Conservation (phyloP, 495 filamentous ascomycete species). For the Xylaria longipes region DNA sequence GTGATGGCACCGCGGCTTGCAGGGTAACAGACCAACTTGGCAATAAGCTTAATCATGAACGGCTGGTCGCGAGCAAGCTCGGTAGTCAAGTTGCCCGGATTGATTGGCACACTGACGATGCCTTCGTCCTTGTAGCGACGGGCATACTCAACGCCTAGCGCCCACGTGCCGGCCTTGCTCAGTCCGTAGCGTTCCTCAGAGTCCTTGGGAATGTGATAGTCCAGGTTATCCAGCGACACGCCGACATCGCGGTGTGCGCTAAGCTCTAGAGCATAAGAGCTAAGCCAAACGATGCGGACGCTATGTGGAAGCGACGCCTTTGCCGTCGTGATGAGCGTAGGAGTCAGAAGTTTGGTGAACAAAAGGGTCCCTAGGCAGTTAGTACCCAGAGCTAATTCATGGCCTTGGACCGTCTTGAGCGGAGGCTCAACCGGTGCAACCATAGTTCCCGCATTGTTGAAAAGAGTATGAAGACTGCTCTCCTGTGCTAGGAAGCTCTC, state of each 20-base stretch:
- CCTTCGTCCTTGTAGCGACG: slow-evolving; percentile 25
- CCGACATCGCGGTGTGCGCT: slow-evolving; percentile 39
- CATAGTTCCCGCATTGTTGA: slow-evolving; percentile 46
- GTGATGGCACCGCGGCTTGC: slow-evolving; percentile 48
- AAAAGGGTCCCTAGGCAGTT: slow-evolving; percentile 52
- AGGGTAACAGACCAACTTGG: slow-evolving; percentile 17
- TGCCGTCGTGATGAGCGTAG: slow-evolving; percentile 41
- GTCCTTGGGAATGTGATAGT: slow-evolving; percentile 12
- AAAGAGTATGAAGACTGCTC: slow-evolving; percentile 29
- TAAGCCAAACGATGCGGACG: slow-evolving; percentile 49
- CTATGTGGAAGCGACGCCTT: slow-evolving; percentile 33
- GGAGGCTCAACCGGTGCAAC: slow-evolving; percentile 18
- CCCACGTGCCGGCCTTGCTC: slow-evolving; percentile 33
- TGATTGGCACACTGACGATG: slow-evolving; percentile 39
- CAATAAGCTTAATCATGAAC: neutral
- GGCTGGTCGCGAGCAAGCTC: slow-evolving; percentile 30
- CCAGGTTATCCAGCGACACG: slow-evolving; percentile 40
- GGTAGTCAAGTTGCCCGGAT: slow-evolving; percentile 50
- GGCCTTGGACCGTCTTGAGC: slow-evolving; percentile 44
- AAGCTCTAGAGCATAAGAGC: slow-evolving; percentile 31
- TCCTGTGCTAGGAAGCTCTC: slow-evolving; percentile 27
- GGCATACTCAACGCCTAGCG: slow-evolving; percentile 29
- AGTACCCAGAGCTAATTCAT: slow-evolving; percentile 49
- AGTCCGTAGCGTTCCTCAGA: slow-evolving; percentile 24
- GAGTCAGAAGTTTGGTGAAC: slow-evolving; percentile 51